Evolutionary conservation across 108 stramenopile species (phyloP), one percentile per base, ranked within the genome.

Genomic region (Nitzschia sp.): DNA sequence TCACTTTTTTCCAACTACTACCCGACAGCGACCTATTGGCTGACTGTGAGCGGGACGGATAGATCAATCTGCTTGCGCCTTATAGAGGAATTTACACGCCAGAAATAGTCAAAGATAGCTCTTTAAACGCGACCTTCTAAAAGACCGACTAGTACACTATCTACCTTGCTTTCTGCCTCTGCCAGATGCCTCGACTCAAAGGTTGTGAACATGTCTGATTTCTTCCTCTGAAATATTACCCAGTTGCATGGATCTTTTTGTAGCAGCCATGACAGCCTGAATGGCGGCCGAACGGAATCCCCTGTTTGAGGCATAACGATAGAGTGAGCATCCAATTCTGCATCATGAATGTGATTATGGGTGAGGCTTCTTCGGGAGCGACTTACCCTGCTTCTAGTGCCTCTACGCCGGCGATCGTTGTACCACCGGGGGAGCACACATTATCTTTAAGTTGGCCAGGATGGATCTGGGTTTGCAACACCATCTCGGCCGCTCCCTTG

Each of bases 401-500:
- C 59, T 95, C 89, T 0, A 97, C 89, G 11, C 95, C 97, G 19
- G 96, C 90, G 80, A 97, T 97, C 5, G 97, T 98, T 1, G 97
- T 97, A 23, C 97, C 97, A 27, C 97, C 97, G 3, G 97, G 96
- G 31, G 87, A 89, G 28, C 80, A 82, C 23, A 98, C 98, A 49
- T 74, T 65, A 73, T 98, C 98, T 69, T 97, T 97, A 38, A 98
- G 83, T 56, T 75, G 59, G 9, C 92, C 98, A 11, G 98, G 98
- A 85, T 98, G 98, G 18, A 64, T 81, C 6, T 92, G 93, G 2
- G 95, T 96, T 57, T 84, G 70, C 23, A 97, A 81, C 18, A 96
- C 96, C 96, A 98, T 97, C 59, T 91, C 89, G 0, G 98, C 98
- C 17, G 98, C 98, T 28, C 98, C 98, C 74, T 94, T 95, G 25